Base-by-base conservation (phyloP, 73 alveolate species). In the Blepharisma japonicum region DNA sequence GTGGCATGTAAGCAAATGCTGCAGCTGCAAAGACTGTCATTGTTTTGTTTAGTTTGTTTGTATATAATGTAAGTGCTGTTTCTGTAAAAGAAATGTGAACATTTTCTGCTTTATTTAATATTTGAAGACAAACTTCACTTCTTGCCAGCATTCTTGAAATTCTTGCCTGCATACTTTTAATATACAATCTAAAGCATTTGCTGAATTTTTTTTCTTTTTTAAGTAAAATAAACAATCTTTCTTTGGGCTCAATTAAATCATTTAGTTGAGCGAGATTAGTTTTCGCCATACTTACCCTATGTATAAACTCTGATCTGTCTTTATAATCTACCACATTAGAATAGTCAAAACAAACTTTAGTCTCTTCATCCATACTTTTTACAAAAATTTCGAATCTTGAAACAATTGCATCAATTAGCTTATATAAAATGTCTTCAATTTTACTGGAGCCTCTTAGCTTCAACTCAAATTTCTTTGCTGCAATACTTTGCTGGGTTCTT, bases 241-340 rank as follows among this genome's bases (percentile, higher is more conserved):
- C 23, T 25, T 61, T 61, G 14, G 74, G 74, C 47, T 61, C 46
- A 39, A 61, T 25, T 61, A 61, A 61, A 25, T 61, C 74, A 25
- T 14, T 14, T 25, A 61, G 11, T 2, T 61, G 23, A 25, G 23
- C 23, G 11, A 61, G 46, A 14, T 25, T 61, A 8, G 14, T 61
- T 25, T 61, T 14, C 18, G 14, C 23, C 49, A 9, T 9, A 5
- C 74, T 61, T 20, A 61, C n/a, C 23, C 46, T 61, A 14, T 8
- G 14, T 20, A 61, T 61, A 61, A 61, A 61, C 39, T 61, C 74
- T 8, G 23, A n/a, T 61, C 74, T 14, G 5, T 61, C 74, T 8
- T 61, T 25, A 18, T n/a, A 39, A 9, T 11, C 74, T n/a, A 61
- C 47, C 14, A 18, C 47, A 8, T 39, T 14, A 25, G 47, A 61